These are phyloP conservation scores for Phytophthora citricola DNA, from an alignment of 352 stramenopile genomes.

Conservation along the genomic window DNA sequence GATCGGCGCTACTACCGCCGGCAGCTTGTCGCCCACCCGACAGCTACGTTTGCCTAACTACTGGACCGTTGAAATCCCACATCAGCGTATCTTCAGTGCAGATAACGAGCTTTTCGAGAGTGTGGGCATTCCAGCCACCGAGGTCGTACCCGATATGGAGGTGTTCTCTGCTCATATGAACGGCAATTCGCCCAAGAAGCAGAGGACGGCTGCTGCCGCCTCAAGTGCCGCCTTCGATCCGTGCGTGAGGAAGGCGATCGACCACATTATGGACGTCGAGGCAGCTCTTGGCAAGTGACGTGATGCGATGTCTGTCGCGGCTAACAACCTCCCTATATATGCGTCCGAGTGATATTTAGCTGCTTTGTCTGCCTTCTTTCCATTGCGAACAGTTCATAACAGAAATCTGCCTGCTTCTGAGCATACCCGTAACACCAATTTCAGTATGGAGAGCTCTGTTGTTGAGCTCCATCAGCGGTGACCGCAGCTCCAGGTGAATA, in stretches of 20 bases:
- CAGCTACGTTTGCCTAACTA: conserved; percentile 83
- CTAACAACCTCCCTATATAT: conserved; percentile 16
- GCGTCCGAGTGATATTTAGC: conserved; percentile 36
- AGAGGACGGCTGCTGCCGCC: conserved; percentile 10
- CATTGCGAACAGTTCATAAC: conserved; percentile 4
- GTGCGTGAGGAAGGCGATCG: conserved; percentile 74
- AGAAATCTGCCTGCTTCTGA: neutral
- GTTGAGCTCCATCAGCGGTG: conserved; percentile 18
- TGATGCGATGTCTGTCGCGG: neutral
- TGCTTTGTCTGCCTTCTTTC: conserved; percentile 13
- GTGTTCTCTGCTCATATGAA: conserved; percentile 23
- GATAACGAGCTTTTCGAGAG: conserved; percentile 68
- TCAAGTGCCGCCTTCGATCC: conserved; percentile 49
- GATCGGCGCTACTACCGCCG: conserved; percentile 64
- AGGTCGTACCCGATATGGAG: conserved; percentile 45
- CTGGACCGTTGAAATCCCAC: conserved; percentile 83
- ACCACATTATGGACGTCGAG: conserved; percentile 74
- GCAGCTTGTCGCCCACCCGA: conserved; percentile 65
- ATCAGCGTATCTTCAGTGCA: conserved; percentile 73
- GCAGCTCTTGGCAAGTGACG: conserved; percentile 9
- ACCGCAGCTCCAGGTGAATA: conserved; percentile 46
- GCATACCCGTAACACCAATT: neutral
- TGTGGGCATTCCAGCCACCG: conserved; percentile 65
- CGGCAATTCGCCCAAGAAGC: conserved; percentile 11
- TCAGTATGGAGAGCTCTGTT: conserved; percentile 28